Conservation (phyloP, 148 eudicot species). For the Chenopodium suecicum region DNA sequence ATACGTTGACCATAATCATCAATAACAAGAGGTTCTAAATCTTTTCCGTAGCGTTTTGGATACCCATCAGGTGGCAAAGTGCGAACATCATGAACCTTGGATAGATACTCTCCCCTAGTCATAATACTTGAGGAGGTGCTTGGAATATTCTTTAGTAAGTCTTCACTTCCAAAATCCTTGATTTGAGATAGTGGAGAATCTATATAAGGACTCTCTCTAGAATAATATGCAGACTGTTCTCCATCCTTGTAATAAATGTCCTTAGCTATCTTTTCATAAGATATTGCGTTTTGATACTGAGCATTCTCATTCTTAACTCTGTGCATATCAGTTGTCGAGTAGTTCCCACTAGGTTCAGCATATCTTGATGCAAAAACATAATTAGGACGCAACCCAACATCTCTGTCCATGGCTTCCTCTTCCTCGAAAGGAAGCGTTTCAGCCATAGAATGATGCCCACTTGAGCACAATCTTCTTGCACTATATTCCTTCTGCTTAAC, state of each 20-base stretch:
- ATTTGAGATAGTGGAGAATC: slow-evolving; percentile 22
- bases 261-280: slow-evolving; percentile 22
- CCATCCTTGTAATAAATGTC: slow-evolving; percentile 28
- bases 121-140: slow-evolving; percentile 34
- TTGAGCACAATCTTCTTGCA: slow-evolving; percentile 24
- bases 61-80: slow-evolving; percentile 23
- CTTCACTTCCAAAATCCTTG: slow-evolving; percentile 31
- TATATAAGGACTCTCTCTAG: slow-evolving; percentile 26
- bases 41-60: slow-evolving; percentile 23
- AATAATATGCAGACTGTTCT: slow-evolving; percentile 24
- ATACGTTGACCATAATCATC: slow-evolving; percentile 32
- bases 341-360: slow-evolving; percentile 26
- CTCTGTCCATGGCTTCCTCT: slow-evolving; percentile 17
- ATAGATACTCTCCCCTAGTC: slow-evolving; percentile 20
- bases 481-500: slow-evolving; percentile 20
- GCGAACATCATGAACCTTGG: slow-evolving; percentile 24
- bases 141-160: slow-evolving; percentile 24
- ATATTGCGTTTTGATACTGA: slow-evolving; percentile 20
- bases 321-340: slow-evolving; percentile 22
- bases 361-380: slow-evolving; percentile 22
- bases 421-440: slow-evolving; percentile 24
- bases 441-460: slow-evolving; percentile 19
- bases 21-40: slow-evolving; percentile 22
- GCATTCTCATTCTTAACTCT: slow-evolving; percentile 33
- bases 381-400: slow-evolving; percentile 24